A percentile compares a stretch with the other conserved stretches of the same genome.
Conservation (phyloP, 805 yeast genomes). For the Pichia exigua region DNA sequence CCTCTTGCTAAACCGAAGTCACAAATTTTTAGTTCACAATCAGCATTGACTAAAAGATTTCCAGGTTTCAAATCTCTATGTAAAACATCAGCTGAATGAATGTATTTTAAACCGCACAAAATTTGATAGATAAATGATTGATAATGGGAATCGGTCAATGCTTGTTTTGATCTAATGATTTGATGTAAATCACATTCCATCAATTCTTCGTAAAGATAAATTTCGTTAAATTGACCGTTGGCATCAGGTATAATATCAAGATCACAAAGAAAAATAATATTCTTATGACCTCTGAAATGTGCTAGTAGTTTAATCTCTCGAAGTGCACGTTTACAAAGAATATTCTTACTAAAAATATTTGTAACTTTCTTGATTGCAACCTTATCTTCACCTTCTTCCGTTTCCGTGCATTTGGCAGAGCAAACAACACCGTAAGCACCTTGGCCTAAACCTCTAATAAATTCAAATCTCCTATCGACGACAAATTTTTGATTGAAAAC, state of each 20-base stretch:
- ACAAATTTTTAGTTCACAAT: conserved; percentile 92
- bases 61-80: conserved; percentile 96
- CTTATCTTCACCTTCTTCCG: conserved; percentile 67
- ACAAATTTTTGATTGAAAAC: conserved; percentile 88
- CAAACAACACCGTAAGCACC: conserved; percentile 98
- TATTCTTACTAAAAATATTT: conserved; percentile 84
- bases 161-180: conserved; percentile 88
- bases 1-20: conserved; percentile 97
- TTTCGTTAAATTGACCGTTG: conserved; percentile 72
- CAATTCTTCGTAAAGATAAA: conserved; percentile 88
- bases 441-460: conserved; percentile 91
- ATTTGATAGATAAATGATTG: conserved; percentile 91
- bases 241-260: conserved; percentile 79
- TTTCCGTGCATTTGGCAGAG: conserved; percentile 75
- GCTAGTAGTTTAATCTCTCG: conserved; percentile 84
- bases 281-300: conserved; percentile 93
- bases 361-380: conserved; percentile 97
- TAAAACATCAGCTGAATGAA: conserved; percentile 91
- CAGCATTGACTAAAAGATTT: conserved; percentile 85
- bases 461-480: conserved; percentile 80
- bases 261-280: conserved; percentile 91
- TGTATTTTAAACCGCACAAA: conserved; percentile 85
- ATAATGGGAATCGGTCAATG: conserved; percentile 89
- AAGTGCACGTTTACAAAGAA: conserved; percentile 83
- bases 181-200: conserved; percentile 99